phyloP scores from a whole-genome alignment of 345 rosid genomes.

The Limnanthes douglasii region DNA sequence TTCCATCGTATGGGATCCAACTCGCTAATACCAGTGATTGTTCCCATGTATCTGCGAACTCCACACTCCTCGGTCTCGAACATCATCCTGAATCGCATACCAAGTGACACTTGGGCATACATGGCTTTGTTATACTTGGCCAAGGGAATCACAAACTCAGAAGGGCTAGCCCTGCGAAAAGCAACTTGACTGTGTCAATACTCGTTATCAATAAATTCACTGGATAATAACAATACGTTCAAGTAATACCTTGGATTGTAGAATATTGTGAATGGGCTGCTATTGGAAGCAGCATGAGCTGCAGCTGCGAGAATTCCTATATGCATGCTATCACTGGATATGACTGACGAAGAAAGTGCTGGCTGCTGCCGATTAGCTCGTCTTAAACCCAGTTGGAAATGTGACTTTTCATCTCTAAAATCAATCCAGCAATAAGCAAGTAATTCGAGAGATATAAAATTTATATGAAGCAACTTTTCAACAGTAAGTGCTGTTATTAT shows the following conservation, averaged over 20 bases:
- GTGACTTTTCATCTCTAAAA: constrained; percentile 80
- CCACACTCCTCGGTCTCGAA: constrained; percentile 97
- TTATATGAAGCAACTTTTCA: too few relatives aligned
- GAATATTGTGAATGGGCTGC: constrained; percentile 79
- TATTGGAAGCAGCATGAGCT: constrained; percentile 95
- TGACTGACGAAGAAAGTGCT: constrained; percentile 70
- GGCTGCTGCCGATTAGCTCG: constrained; percentile 77
- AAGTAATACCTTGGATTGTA: constrained; percentile 60
- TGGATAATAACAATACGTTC: background rate
- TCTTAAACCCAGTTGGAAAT: constrained; percentile 70
- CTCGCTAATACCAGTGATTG: constrained; percentile 77
- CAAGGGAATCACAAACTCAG: constrained; percentile 90
- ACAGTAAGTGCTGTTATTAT: constrained; percentile 8
- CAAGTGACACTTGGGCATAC: constrained; percentile 64
- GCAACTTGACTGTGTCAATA: background rate
- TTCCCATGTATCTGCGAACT: constrained; percentile 85
- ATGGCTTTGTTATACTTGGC: constrained; percentile 87
- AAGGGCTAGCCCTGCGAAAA: constrained; percentile 60
- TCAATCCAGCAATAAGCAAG: too few relatives aligned
- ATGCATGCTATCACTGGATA: constrained; percentile 98
- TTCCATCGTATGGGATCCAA: constrained; percentile 90
- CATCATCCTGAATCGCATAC: constrained; percentile 95
- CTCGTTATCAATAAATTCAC: background rate
- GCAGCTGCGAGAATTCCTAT: constrained; percentile 95
- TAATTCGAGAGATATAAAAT: too few relatives aligned